These are phyloP conservation scores for Neofusicoccum kwambonambiense DNA, from an alignment of 2,329 filamentous ascomycete species.

Conservation along the genomic window DNA sequence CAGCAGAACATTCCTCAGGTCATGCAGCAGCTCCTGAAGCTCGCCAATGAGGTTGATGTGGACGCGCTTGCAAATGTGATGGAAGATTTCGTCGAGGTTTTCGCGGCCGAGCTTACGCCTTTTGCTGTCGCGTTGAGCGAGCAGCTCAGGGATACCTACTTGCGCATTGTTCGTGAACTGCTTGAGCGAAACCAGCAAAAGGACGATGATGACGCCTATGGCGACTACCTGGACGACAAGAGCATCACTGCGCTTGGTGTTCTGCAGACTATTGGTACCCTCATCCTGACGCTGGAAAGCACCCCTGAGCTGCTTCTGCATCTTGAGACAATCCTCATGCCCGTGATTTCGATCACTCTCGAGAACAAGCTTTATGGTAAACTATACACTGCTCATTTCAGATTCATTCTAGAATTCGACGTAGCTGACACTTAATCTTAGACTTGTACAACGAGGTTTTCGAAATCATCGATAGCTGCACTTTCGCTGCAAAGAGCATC, in stretches of 20 bases:
- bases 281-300: slow-evolving; percentile 95
- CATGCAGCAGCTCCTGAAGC: slow-evolving; percentile 96
- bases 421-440: slow-evolving; percentile 29
- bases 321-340: slow-evolving; percentile 94
- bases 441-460: slow-evolving; percentile 98
- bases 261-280: slow-evolving; percentile 92
- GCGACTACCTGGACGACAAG: slow-evolving; percentile 95
- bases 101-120: slow-evolving; percentile 92
- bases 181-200: slow-evolving; percentile 79
- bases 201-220: slow-evolving; percentile 74
- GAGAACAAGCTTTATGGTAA: slow-evolving; percentile 94
- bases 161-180: slow-evolving; percentile 88
- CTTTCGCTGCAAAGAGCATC: slow-evolving; percentile 93
- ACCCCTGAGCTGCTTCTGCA: slow-evolving; percentile 93
- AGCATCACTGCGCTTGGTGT: slow-evolving; percentile 96
- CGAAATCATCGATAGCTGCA: slow-evolving; percentile 99
- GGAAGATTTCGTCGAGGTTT: slow-evolving; percentile 99
- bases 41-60: slow-evolving; percentile 97
- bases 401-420: neutral
- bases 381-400: slow-evolving; percentile 21
- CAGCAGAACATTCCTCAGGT: slow-evolving; percentile 97
- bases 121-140: slow-evolving; percentile 96
- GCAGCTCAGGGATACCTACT: slow-evolving; percentile 92
- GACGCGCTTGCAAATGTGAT: slow-evolving; percentile 97
- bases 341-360: slow-evolving; percentile 90